Conservation (phyloP, 768 basidiomycete genomes). For the Suillus occidentalis region DNA sequence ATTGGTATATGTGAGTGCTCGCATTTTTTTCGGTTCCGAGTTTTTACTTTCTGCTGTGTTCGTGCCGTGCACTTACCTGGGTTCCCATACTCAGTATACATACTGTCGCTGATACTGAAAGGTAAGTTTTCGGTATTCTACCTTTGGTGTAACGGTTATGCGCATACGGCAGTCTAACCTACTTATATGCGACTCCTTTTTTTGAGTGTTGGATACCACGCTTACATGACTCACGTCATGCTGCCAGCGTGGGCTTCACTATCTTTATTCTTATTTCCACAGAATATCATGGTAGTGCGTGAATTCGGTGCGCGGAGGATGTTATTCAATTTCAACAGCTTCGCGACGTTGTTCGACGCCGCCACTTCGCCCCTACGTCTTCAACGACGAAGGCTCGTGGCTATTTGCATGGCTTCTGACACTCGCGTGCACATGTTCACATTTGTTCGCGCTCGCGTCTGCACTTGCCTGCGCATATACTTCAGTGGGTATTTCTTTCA, state of each 20-base stretch:
- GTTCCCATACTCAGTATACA: too few relatives aligned
- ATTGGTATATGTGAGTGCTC: slow-evolving; percentile 72
- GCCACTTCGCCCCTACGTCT: background rate
- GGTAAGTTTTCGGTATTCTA: too few relatives aligned
- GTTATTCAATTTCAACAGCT: background rate
- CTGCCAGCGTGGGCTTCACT: background rate
- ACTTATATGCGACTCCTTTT: background rate
- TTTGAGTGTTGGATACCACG: background rate
- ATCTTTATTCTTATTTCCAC: background rate
- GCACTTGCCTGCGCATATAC: background rate
- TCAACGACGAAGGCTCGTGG: background rate
- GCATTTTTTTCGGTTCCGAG: background rate
- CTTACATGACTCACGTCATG: background rate
- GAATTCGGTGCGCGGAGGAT: slow-evolving; percentile 63
- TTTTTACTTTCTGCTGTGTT: background rate
- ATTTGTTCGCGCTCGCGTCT: background rate
- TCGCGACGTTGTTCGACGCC: too few relatives aligned
- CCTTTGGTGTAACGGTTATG: too few relatives aligned
- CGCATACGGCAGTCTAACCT: too few relatives aligned
- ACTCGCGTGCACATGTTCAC: background rate
- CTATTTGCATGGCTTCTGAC: background rate
- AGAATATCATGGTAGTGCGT: slow-evolving; percentile 62
- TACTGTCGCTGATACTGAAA: too few relatives aligned
- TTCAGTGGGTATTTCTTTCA: too few relatives aligned
- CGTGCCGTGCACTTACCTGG: background rate